phyloP scores from a whole-genome alignment of 2,329 filamentous ascomycete species.

The Amylocarpus encephaloides region DNA sequence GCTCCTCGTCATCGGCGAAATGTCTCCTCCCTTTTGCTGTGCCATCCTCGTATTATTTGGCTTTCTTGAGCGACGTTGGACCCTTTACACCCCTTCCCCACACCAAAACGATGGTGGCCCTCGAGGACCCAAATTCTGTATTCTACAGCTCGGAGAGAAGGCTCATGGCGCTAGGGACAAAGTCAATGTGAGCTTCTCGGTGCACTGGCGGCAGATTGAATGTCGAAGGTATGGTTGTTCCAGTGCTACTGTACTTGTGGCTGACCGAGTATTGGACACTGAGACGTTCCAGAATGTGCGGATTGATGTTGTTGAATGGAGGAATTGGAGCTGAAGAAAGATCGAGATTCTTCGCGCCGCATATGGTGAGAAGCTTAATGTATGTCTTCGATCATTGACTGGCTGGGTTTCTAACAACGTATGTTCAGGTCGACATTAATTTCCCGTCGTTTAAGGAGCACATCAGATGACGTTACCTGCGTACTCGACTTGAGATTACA shows the following conservation, averaged over 20 bases:
- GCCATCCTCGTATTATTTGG: constrained; percentile 20
- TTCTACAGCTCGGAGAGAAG: constrained; percentile 5
- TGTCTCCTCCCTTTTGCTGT: constrained; percentile 27
- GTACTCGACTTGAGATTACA: background rate
- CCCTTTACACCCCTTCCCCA: background rate
- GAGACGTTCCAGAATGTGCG: background rate
- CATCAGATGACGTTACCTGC: background rate
- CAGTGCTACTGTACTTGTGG: too few species aligned
- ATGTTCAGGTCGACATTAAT: background rate
- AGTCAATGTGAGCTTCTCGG: background rate
- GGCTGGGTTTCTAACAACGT: background rate
- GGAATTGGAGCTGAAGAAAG: too few species aligned
- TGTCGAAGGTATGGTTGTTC: too few species aligned
- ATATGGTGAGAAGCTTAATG: background rate
- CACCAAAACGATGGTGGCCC: background rate
- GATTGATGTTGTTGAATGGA: too few species aligned
- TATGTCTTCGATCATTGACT: background rate
- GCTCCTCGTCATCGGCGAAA: constrained; percentile 33
- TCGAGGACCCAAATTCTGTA: constrained; percentile 3
- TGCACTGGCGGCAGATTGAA: background rate
- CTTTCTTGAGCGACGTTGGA: constrained; percentile 1
- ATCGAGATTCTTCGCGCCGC: background rate
- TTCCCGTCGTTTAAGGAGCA: background rate
- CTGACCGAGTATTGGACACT: background rate
- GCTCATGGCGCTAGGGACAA: constrained; percentile 9